phyloP scores from a whole-genome alignment of 495 filamentous ascomycete species.

The Staphylotrichum longicolle region DNA sequence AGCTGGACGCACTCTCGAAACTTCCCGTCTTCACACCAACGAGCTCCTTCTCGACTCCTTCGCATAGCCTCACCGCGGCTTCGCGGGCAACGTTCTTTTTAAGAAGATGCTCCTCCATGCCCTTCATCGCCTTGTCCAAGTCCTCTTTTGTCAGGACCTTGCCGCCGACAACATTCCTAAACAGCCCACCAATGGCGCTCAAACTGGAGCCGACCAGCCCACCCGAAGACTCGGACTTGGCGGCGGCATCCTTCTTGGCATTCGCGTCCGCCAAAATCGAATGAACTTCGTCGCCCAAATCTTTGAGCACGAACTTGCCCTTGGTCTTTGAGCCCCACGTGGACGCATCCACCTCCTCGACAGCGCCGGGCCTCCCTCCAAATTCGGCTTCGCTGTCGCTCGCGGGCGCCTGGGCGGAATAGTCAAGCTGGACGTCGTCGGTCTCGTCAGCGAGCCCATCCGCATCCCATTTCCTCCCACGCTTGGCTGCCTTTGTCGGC shows the following conservation, averaged over 20 bases:
- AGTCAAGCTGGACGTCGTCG: slow-evolving; percentile 78
- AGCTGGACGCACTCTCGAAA: slow-evolving; percentile 67
- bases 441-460: slow-evolving; percentile 86
- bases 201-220: slow-evolving; percentile 76
- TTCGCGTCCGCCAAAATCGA: slow-evolving; percentile 74
- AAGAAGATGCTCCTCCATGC: slow-evolving; percentile 92
- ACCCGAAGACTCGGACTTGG: slow-evolving; percentile 38
- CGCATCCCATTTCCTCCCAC: slow-evolving; percentile 84
- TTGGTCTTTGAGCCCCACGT: slow-evolving; percentile 84
- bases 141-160: slow-evolving; percentile 85
- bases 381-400: slow-evolving; percentile 56
- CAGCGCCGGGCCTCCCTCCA: slow-evolving; percentile 43
- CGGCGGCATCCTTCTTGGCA: slow-evolving; percentile 58
- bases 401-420: slow-evolving; percentile 59
- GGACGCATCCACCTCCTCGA: slow-evolving; percentile 72
- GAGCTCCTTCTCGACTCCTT: slow-evolving; percentile 84
- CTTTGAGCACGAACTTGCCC: slow-evolving; percentile 90
- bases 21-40: slow-evolving; percentile 87
- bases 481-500: slow-evolving; percentile 65
- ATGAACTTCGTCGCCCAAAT: slow-evolving; percentile 90
- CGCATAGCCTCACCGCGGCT: slow-evolving; percentile 86
- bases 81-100: slow-evolving; percentile 96
- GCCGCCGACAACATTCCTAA: slow-evolving; percentile 91
- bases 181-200: slow-evolving; percentile 77
- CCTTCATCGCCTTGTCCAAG: slow-evolving; percentile 84